Percentiles rank a stretch among this genome's conserved stretches.
These are phyloP conservation scores for Cladosporium phlei DNA, from an alignment of 2,329 filamentous ascomycete genomes.

Conservation along the genomic window DNA sequence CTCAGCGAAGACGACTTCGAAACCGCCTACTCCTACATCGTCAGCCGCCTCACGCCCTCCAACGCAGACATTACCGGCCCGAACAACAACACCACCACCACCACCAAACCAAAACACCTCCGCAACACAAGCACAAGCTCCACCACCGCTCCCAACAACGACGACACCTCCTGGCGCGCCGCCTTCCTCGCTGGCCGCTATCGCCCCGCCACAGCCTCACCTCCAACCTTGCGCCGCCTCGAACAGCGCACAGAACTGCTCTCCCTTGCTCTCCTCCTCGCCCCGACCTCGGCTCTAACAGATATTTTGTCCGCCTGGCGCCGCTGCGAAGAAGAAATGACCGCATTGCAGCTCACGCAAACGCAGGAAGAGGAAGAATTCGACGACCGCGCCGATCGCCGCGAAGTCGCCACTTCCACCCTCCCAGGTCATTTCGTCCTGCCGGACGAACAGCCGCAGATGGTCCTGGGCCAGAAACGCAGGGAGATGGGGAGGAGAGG, in stretches of 20 bases:
- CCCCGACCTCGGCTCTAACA: slow-evolving; percentile 63
- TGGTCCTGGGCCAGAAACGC: slow-evolving; percentile 37
- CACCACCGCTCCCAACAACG: slow-evolving; percentile 33
- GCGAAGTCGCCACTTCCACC: slow-evolving; percentile 17
- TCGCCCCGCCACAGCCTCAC: slow-evolving; percentile 44
- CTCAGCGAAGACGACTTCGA: slow-evolving; percentile 76
- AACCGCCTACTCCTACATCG: slow-evolving; percentile 78
- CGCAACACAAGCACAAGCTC: slow-evolving; percentile 22
- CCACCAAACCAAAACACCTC: slow-evolving; percentile 10
- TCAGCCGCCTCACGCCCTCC: slow-evolving; percentile 56
- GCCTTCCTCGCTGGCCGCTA: slow-evolving; percentile 75
- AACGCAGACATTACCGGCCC: slow-evolving; percentile 24
- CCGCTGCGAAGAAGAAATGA: slow-evolving; percentile 72
- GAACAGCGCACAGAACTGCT: slow-evolving; percentile 79
- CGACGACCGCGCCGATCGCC: slow-evolving; percentile 60
- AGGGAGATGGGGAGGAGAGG: slow-evolving; percentile 36
- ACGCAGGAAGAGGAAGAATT: slow-evolving; percentile 65
- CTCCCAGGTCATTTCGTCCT: slow-evolving; percentile 45
- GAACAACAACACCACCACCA: too few species aligned
- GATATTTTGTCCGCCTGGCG: slow-evolving; percentile 72
- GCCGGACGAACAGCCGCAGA: slow-evolving; percentile 29
- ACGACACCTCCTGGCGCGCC: slow-evolving; percentile 73
- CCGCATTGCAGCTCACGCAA: slow-evolving; percentile 61
- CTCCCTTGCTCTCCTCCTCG: slow-evolving; percentile 68
- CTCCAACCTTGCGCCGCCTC: slow-evolving; percentile 61